Evolutionary conservation across 495 filamentous ascomycete species (phyloP), one percentile per base, ranked within the genome.

Genomic region (Cercophora scortea): DNA sequence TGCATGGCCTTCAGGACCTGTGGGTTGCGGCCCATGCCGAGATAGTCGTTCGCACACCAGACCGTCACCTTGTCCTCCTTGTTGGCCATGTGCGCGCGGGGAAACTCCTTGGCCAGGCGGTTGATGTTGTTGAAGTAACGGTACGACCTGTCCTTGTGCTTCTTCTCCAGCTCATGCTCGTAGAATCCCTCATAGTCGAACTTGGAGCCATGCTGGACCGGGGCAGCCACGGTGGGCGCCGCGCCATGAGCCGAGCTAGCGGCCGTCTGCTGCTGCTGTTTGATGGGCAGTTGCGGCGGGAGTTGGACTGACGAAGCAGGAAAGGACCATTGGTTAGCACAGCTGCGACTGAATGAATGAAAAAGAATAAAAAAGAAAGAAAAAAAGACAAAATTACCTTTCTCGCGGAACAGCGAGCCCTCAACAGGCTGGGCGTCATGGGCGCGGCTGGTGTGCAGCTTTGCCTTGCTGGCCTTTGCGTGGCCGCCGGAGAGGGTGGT

Each of bases 91-190:
- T 98, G 93, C 15, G 93, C 93, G 40, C 87, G 88, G 18, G 93
- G 93, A 62, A 98, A 98, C 55, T 97, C 89, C 72, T 94, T 86
- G 51, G 94, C 93, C 52, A 98, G 78, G 18, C 93, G 89, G 66
- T 98, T 98, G 83, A 98, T 98, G 76, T 98, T 98, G 77, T 98
- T 98, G 81, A 98, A 98, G 76, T 98, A 97, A 60, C 93, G 89
- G 75, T 98, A 98, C 38, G 89, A 95, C 75, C 95, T 96, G 78
- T 98, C 94, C 77, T 95, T 90, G 81, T 95, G 94, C 72, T 98
- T 98, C 83, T 96, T 97, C 59, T 94, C 89, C 52, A 98, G 72
- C 66, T 98, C 92, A 40, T 69, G 70, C 36, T 84, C 66, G 72
- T 97, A 98, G 75, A 97, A 98, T 45, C 65, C 84, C 59, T 95